Evolutionary conservation across 2,329 filamentous ascomycete genomes (phyloP).

Genomic region (Ophiostoma australiae): DNA sequence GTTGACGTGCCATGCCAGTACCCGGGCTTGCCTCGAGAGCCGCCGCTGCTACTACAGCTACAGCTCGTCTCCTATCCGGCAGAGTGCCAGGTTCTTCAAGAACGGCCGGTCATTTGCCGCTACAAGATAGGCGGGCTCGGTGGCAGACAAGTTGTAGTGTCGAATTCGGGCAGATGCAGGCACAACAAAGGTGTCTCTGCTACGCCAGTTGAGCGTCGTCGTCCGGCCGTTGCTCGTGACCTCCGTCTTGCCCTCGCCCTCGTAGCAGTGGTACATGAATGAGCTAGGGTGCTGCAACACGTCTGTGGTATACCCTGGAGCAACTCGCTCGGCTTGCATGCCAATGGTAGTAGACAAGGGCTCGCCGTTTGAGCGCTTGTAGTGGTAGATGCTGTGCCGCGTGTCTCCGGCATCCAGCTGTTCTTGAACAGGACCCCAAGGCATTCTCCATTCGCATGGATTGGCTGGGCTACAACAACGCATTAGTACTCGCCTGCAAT

Average conservation of each 20-base stretch:
- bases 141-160: background rate
- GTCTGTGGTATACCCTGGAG: background rate
- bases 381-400: background rate
- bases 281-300: slow-evolving; percentile 15
- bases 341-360: background rate
- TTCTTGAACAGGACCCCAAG: background rate
- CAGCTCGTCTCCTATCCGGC: background rate
- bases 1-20: background rate
- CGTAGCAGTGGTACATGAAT: slow-evolving; percentile 16
- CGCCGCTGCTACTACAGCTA: too few relatives aligned
- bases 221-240: background rate
- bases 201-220: background rate
- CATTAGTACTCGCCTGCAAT: background rate
- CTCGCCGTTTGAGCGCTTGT: background rate
- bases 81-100: background rate
- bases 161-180: background rate
- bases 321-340: background rate
- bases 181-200: background rate
- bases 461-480: background rate
- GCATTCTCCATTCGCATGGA: background rate
- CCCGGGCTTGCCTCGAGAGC: background rate
- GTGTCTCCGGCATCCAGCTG: background rate
- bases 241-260: slow-evolving; percentile 11
- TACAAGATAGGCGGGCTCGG: background rate
- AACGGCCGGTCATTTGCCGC: background rate